Conservation (phyloP, 441 rosid genomes). For the Rhodomyrtus psidioides region DNA sequence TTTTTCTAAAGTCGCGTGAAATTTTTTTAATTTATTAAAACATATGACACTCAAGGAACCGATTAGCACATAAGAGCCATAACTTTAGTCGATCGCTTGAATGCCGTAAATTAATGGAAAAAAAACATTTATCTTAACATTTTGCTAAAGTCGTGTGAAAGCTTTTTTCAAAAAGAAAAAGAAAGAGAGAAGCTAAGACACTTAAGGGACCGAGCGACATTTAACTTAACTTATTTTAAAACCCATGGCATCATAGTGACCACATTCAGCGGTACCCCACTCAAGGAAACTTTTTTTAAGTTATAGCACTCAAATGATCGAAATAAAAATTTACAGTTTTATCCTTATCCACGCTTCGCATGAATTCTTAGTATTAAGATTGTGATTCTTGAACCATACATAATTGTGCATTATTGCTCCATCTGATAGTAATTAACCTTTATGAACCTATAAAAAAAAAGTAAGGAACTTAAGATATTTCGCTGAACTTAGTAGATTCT, state of each 20-base stretch:
- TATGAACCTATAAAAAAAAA: neutral
- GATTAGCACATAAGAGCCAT: neutral
- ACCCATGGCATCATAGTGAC: accelerated
- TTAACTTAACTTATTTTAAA: neutral
- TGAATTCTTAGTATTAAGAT: neutral
- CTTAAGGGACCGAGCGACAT: neutral
- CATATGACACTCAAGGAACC: neutral
- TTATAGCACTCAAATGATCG: neutral
- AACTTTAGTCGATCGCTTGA: no score
- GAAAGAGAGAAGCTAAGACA: neutral
- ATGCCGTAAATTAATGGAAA: no score
- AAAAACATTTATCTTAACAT: no score
- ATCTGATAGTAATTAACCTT: neutral
- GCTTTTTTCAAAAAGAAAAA: no score
- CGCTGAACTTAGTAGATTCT: neutral
- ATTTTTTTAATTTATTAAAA: neutral
- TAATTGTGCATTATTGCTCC: neutral
- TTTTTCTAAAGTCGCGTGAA: neutral
- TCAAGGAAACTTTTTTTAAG: no score
- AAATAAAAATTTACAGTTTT: neutral
- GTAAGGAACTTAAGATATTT: neutral
- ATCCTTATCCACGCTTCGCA: neutral
- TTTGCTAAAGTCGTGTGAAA: no score
- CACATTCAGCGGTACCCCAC: neutral
- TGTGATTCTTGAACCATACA: neutral